A percentile compares a stretch with the other conserved stretches of the same genome.
Conservation (phyloP, 202 grass and related monocot species). For the Alloteropsis angusta region DNA sequence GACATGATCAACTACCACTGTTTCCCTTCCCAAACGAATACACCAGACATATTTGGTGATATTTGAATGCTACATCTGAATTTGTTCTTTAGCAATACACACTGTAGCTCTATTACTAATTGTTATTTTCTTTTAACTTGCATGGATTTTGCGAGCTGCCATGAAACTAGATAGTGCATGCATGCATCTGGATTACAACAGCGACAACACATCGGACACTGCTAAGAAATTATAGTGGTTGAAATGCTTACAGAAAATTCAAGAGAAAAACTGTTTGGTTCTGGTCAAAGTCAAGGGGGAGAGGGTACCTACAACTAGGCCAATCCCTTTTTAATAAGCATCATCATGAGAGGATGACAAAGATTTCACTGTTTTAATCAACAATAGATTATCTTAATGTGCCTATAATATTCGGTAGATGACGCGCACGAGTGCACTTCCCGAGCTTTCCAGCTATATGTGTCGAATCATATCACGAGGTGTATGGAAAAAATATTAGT, state of each 20-base stretch:
- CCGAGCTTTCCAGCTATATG: constrained; percentile 84
- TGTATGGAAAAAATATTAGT: constrained; percentile 36
- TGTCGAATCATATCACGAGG: constrained; percentile 62
- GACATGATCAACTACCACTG: constrained; percentile 18
- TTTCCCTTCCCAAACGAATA: constrained; percentile 18
- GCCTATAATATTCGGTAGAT: constrained; percentile 50
- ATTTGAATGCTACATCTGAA: constrained; percentile 26
- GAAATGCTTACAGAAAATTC: constrained; percentile 28
- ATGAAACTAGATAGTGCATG: constrained; percentile 9
- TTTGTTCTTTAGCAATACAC: constrained; percentile 12
- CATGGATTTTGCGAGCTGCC: constrained; percentile 21
- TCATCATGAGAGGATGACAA: constrained; percentile 67
- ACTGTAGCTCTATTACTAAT: constrained; percentile 4
- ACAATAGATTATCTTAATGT: constrained; percentile 34
- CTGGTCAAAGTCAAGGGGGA: constrained; percentile 67
- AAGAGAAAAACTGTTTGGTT: constrained; percentile 21
- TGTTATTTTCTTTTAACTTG: constrained; percentile 27
- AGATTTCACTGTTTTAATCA: constrained; percentile 74
- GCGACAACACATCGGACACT: background rate
- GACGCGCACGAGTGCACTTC: constrained; percentile 87
- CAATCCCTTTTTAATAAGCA: constrained; percentile 40
- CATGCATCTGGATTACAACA: constrained; percentile 12
- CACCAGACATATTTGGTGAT: constrained; percentile 22
- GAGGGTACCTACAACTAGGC: constrained; percentile 33
- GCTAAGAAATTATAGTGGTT: constrained; percentile 25